phyloP scores from a whole-genome alignment of 306 rosid genomes.

The Rosa persica region DNA sequence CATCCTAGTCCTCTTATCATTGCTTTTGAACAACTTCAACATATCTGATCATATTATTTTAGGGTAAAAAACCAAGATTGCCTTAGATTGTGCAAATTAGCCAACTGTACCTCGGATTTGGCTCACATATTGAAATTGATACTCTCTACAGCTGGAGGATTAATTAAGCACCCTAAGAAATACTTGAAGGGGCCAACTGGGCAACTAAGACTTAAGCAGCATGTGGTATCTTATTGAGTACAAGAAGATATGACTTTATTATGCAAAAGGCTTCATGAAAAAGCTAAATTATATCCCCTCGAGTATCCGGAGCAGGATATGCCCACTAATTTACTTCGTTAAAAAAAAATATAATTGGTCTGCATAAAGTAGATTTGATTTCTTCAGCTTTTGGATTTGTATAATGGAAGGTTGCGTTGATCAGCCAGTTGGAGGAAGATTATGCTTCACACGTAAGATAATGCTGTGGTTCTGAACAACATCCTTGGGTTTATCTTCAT shows the following conservation, averaged over 20 bases:
- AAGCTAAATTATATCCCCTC: background rate
- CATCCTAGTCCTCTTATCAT: background rate
- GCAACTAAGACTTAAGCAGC: background rate
- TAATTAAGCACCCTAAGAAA: background rate
- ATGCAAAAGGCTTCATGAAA: background rate
- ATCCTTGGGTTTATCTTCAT: background rate
- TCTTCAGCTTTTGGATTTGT: background rate
- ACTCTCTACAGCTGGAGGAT: background rate
- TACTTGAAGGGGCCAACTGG: background rate
- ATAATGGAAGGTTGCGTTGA: background rate
- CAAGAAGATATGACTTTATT: slow-evolving; percentile 1
- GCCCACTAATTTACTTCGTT: background rate
- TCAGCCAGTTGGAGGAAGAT: background rate
- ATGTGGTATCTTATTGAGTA: background rate
- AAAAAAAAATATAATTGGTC: background rate
- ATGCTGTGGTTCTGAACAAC: background rate
- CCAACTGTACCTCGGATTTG: background rate
- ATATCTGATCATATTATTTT: background rate
- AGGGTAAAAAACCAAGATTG: background rate
- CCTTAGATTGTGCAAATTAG: slow-evolving; percentile 2
- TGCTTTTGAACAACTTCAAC: background rate
- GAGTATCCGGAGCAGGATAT: background rate
- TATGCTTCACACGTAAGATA: slow-evolving; percentile 5
- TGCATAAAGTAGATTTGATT: background rate
- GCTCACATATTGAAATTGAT: background rate